Base-by-base conservation (phyloP, 345 rosid genomes). In the Noccaea caerulescens region DNA sequence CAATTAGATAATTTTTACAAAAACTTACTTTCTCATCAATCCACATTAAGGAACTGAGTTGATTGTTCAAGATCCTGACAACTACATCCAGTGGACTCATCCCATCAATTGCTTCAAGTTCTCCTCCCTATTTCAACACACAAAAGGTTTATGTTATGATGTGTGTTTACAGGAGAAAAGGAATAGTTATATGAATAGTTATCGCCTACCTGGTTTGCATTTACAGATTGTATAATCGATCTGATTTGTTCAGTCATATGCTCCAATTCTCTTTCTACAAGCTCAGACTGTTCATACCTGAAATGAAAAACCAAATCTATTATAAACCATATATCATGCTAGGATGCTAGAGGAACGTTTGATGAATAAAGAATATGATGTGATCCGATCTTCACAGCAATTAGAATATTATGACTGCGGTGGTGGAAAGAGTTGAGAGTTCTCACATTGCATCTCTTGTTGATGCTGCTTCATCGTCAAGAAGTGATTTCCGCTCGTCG, bases 361-460 rank as follows among this genome's bases (percentile, higher is more conserved):
- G 32, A 13, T 68, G 33, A 44, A 67, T 58, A 7, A 46, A 13
- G 43, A 8, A 45, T 11, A 43, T 18, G 54, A 63, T 62, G 38
- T 30, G 30, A 62, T 16, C 18, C 18, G 18, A 16, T 46, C 14
- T 63, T 41, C 20, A 23, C 20, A 59, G 8, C 37, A 59, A 12
- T 25, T 58, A 12, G 23, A 20, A 46, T 27, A 45, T 3, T 66
- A 43, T 49, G 42, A 72, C 9, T 9, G 47, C 25, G 52, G 25
- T 70, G 18, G 47, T 34, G 54, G 52, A 44, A 46, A 75, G 33
- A 66, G 47, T 52, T 33, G 9, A 33, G 11, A 65, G 69, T 73
- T 75, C 95, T 87, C 79, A 94, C 99, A 94, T 91, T 64, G 97
- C 97, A 86, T 94, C 99, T 77, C 99, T 86, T 18, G 93, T 87